Conservation (phyloP, 371 early-diverging fungal species). For the Mortierella sp. region DNA sequence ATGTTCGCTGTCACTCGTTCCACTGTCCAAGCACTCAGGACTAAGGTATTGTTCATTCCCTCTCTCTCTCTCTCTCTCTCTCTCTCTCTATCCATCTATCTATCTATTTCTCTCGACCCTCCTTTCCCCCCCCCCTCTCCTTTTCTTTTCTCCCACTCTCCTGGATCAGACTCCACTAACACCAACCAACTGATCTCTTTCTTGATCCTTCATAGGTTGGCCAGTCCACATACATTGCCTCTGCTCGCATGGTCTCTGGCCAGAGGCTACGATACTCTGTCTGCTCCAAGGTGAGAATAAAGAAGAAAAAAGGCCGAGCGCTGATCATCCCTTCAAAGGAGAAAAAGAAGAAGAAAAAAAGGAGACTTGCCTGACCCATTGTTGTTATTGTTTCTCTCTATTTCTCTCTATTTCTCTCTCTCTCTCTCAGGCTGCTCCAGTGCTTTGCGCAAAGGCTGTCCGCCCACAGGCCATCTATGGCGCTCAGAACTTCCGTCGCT, state of each 20-base stretch:
- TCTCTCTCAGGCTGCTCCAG: conserved; percentile 17
- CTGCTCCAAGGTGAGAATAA: conserved; percentile 50
- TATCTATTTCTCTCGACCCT: too few relatives aligned
- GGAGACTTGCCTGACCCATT: neutral
- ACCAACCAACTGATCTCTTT: too few relatives aligned
- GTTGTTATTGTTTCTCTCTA: too few relatives aligned
- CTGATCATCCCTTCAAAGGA: neutral
- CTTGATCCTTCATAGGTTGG: conserved; percentile 22
- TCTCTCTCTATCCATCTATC: too few relatives aligned
- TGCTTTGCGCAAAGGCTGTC: conserved; percentile 37
- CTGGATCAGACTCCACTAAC: too few relatives aligned
- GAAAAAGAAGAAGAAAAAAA: neutral
- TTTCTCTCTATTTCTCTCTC: neutral
- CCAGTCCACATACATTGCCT: conserved; percentile 45
- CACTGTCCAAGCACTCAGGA: conserved; percentile 42
- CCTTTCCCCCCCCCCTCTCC: too few relatives aligned
- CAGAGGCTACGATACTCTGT: conserved; percentile 50
- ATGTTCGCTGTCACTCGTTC: conserved; percentile 50
- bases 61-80: too few relatives aligned
- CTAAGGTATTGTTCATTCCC: conserved; percentile 35
- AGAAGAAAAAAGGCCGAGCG: neutral
- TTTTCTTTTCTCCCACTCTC: conserved; percentile 1
- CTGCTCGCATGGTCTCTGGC: conserved; percentile 49
- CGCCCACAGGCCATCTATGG: conserved; percentile 28
- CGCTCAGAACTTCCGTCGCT: conserved; percentile 41